phyloP scores from a whole-genome alignment of 805 yeast genomes.

The Nematodospora valgi region DNA sequence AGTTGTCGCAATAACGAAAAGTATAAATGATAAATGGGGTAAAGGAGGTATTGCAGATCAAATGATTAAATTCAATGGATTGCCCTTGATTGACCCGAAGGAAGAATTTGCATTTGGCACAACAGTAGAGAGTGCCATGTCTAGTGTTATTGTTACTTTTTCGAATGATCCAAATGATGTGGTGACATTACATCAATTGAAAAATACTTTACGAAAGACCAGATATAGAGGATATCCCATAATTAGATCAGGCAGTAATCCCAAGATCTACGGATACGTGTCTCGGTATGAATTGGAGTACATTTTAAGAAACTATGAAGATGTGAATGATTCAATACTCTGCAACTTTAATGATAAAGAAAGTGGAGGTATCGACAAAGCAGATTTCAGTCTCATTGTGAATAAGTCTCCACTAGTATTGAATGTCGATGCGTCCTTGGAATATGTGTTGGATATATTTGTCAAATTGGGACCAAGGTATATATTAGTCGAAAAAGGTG shows the following conservation, averaged over 20 bases:
- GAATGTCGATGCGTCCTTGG: slow-evolving; percentile 50
- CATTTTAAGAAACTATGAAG: slow-evolving; percentile 20
- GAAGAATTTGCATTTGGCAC: slow-evolving; percentile 57
- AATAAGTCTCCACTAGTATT: slow-evolving; percentile 64
- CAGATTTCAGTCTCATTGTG: slow-evolving; percentile 26
- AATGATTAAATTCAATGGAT: slow-evolving; percentile 84
- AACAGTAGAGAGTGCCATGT: slow-evolving; percentile 56
- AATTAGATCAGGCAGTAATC: slow-evolving; percentile 34
- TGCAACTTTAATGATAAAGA: slow-evolving; percentile 11
- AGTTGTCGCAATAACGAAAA: slow-evolving; percentile 83
- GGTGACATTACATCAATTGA: slow-evolving; percentile 31
- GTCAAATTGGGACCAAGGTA: slow-evolving; percentile 76
- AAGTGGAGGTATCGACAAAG: slow-evolving; percentile 7
- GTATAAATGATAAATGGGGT: slow-evolving; percentile 75
- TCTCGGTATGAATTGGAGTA: slow-evolving; percentile 38
- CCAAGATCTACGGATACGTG: slow-evolving; percentile 45
- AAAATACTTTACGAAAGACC: slow-evolving; percentile 28
- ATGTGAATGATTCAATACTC: slow-evolving; percentile 6
- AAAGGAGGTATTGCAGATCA: slow-evolving; percentile 91
- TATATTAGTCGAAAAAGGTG: slow-evolving; percentile 58
- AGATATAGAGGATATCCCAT: slow-evolving; percentile 53
- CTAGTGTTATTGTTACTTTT: slow-evolving; percentile 34
- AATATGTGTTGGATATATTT: slow-evolving; percentile 64
- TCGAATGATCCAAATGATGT: slow-evolving; percentile 27
- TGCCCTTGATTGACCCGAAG: slow-evolving; percentile 74